Percentiles rank a stretch among this genome's conserved stretches.
Evolutionary conservation across 495 filamentous ascomycete genomes (phyloP).

Genomic region (Aspergillus ostianus): DNA sequence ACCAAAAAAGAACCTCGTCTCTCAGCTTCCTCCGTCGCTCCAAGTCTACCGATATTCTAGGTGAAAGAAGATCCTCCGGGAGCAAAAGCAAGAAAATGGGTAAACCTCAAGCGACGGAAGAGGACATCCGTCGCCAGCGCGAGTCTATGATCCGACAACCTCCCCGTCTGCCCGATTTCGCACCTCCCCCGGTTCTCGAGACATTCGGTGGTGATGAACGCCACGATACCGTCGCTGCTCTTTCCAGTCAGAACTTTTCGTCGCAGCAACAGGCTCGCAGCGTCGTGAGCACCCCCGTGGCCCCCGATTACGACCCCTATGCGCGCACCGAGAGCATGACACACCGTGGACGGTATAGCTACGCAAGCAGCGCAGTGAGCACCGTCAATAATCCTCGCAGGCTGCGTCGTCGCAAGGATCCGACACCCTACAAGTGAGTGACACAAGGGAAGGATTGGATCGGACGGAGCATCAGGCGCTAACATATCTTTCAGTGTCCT

Average conservation of each 20-base stretch:
- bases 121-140: constrained; percentile 66
- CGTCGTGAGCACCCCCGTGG: constrained; percentile 35
- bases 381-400: constrained; percentile 92
- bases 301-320: constrained; percentile 69
- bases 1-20: constrained; percentile 42
- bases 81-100: constrained; percentile 67
- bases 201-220: constrained; percentile 72
- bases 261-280: constrained; percentile 17
- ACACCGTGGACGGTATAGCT: constrained; percentile 93
- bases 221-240: constrained; percentile 63
- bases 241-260: constrained; percentile 45
- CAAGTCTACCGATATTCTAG: constrained; percentile 67
- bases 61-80: constrained; percentile 48
- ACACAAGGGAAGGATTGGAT: constrained; percentile 1
- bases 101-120: constrained; percentile 56
- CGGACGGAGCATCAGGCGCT: constrained; percentile 6
- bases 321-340: constrained; percentile 91
- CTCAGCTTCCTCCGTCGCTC: constrained; percentile 72
- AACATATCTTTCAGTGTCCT: constrained; percentile 63
- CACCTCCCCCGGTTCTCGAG: constrained; percentile 61
- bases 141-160: constrained; percentile 67
- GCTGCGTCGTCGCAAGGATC: constrained; percentile 91
- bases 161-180: constrained; percentile 77
- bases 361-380: constrained; percentile 88
- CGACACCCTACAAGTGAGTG: constrained; percentile 95